Percentiles rank a stretch among this genome's conserved stretches.
Conservation (phyloP, 768 basidiomycete species). For the Chlorophyllum brunneum region DNA sequence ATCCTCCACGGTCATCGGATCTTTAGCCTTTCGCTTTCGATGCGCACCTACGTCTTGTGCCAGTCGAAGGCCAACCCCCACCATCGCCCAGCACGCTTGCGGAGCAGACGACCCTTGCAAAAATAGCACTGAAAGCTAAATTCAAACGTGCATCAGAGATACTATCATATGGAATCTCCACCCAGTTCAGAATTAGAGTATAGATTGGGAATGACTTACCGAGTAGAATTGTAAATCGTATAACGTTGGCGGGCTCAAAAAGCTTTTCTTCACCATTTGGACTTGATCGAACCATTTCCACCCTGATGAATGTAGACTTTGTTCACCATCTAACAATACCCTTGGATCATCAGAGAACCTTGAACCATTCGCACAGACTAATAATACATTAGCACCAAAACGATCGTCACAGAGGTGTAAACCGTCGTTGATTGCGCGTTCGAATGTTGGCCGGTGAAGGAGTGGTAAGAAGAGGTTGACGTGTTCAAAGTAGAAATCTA, state of each 20-base stretch:
- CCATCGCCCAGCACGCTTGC: constrained; percentile 64
- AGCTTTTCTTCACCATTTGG: constrained; percentile 55
- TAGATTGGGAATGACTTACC: constrained; percentile 33
- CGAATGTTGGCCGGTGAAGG: constrained; percentile 70
- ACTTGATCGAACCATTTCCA: constrained; percentile 73
- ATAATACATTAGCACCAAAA: constrained; percentile 59
- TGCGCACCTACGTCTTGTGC: constrained; percentile 82
- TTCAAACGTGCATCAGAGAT: too few species aligned
- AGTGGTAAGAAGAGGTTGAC: constrained; percentile 61
- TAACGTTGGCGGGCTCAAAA: constrained; percentile 62
- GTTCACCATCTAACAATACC: constrained; percentile 37
- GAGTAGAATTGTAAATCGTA: constrained; percentile 73
- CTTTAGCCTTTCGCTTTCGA: constrained; percentile 31
- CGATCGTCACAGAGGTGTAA: constrained; percentile 44
- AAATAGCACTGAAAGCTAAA: constrained; percentile 50
- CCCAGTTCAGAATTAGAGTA: background rate
- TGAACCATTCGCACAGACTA: constrained; percentile 70
- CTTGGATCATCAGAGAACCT: constrained; percentile 56
- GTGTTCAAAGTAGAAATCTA: constrained; percentile 62
- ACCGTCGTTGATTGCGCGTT: constrained; percentile 41
- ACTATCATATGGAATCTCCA: too few species aligned
- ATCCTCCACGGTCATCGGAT: constrained; percentile 46
- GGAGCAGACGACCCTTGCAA: constrained; percentile 56
- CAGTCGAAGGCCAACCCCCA: constrained; percentile 68
- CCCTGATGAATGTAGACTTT: constrained; percentile 43